Conservation (phyloP, 2,329 filamentous ascomycete species). For the Pseudogymnoascus sp. region DNA sequence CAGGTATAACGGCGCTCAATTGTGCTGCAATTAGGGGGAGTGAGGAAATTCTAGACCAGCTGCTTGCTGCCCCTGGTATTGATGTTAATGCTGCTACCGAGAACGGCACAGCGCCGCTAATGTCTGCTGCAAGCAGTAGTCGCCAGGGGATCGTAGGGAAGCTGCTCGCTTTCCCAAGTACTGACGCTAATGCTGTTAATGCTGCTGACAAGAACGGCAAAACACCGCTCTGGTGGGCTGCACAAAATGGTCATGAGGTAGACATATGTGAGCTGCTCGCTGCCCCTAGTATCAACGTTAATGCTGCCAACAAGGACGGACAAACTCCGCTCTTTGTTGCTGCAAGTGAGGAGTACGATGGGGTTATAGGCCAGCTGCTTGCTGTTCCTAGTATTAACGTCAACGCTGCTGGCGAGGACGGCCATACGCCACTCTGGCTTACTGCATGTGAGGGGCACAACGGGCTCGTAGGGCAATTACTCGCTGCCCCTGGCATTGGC, state of each 20-base stretch:
- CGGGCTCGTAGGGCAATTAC: background rate
- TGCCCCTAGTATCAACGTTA: background rate
- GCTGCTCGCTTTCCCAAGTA: background rate
- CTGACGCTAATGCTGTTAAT: background rate
- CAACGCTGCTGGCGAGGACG: background rate
- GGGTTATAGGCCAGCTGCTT: background rate
- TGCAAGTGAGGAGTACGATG: background rate
- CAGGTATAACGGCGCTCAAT: background rate
- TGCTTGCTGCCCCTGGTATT: background rate
- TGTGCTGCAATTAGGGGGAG: background rate
- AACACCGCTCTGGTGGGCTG: background rate
- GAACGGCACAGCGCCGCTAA: background rate
- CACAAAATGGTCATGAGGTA: accelerated
- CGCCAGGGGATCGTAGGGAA: background rate
- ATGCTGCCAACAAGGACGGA: background rate
- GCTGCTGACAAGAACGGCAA: background rate
- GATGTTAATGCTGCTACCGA: background rate
- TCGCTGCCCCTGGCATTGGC: background rate
- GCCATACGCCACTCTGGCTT: background rate
- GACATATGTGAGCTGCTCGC: background rate
- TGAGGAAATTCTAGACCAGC: background rate
- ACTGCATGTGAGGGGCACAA: background rate
- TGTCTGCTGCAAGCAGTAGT: background rate
- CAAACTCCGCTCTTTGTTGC: background rate
- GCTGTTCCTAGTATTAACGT: background rate